phyloP scores from a whole-genome alignment of 2,329 filamentous ascomycete species.

The Apiospora marii region DNA sequence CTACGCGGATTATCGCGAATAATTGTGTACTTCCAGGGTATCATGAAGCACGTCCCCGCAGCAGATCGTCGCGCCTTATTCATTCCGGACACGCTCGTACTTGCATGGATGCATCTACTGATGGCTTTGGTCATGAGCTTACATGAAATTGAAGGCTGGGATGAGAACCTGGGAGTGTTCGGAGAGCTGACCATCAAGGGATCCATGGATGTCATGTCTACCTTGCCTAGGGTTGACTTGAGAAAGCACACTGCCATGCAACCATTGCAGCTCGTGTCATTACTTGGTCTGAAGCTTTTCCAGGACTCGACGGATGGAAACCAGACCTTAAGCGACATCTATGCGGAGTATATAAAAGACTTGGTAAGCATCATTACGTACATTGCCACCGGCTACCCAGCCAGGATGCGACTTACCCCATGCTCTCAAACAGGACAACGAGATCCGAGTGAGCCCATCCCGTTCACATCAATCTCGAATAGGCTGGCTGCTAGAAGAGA shows the following conservation, averaged over 20 bases:
- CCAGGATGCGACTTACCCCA: constrained; percentile 30
- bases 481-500: constrained; percentile 50
- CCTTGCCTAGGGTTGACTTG: constrained; percentile 42
- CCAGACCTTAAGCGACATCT: constrained; percentile 50
- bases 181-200: constrained; percentile 44
- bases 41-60: constrained; percentile 33
- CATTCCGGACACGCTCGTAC: constrained; percentile 47
- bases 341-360: constrained; percentile 50
- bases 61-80: constrained; percentile 41
- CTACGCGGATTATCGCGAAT: constrained; percentile 30
- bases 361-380: constrained; percentile 43
- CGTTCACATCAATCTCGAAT: constrained; percentile 51
- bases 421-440: constrained; percentile 43
- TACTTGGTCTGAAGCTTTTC: constrained; percentile 49
- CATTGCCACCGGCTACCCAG: no score
- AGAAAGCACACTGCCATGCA: constrained; percentile 48
- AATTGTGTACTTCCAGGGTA: constrained; percentile 32
- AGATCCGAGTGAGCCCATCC: constrained; percentile 50
- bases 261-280: constrained; percentile 52
- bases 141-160: constrained; percentile 34
- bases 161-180: constrained; percentile 41
- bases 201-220: constrained; percentile 47
- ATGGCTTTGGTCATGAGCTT: constrained; percentile 45
- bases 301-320: constrained; percentile 48
- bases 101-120: constrained; percentile 52